A percentile compares a stretch with the other conserved stretches of the same genome.
Evolutionary conservation across 371 early-diverging fungal species (phyloP).

Genomic region (Syncephalis plumigaleata): DNA sequence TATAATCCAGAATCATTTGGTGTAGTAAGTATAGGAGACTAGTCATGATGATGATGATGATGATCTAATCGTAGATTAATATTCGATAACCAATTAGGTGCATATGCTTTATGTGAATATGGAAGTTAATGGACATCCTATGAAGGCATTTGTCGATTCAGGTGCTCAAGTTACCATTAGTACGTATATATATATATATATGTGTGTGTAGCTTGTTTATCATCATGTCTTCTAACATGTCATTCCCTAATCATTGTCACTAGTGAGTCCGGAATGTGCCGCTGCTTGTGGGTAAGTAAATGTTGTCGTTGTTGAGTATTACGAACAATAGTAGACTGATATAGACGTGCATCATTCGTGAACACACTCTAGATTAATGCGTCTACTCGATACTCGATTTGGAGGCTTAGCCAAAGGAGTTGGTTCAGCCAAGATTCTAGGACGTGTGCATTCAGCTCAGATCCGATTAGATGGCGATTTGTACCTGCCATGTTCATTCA

Average conservation of each 20-base stretch:
- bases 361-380: conserved; percentile 33
- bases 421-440: conserved; percentile 87
- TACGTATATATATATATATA: conserved; percentile 20
- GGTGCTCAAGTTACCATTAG: conserved; percentile 95
- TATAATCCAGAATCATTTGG: conserved; percentile 91
- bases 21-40: conserved; percentile 22
- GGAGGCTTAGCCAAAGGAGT: conserved; percentile 88
- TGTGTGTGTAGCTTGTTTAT: too few relatives aligned
- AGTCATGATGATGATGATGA: conserved; percentile 3
- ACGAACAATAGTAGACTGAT: neutral
- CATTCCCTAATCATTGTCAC: neutral
- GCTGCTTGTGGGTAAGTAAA: conserved; percentile 43
- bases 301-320: neutral
- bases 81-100: conserved; percentile 17
- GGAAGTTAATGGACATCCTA: conserved; percentile 67
- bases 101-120: conserved; percentile 82
- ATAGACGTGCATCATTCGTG: neutral
- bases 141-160: conserved; percentile 93
- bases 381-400: conserved; percentile 78
- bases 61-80: conserved; percentile 7
- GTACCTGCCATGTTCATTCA: conserved; percentile 72
- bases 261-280: conserved; percentile 70
- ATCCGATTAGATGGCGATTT: conserved; percentile 55
- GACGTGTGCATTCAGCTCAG: conserved; percentile 80
- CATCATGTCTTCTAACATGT: too few relatives aligned